A percentile compares a stretch with the other conserved stretches of the same genome.
phyloP scores from a whole-genome alignment of 2,329 filamentous ascomycete genomes.

The Epichloe sibirici region DNA sequence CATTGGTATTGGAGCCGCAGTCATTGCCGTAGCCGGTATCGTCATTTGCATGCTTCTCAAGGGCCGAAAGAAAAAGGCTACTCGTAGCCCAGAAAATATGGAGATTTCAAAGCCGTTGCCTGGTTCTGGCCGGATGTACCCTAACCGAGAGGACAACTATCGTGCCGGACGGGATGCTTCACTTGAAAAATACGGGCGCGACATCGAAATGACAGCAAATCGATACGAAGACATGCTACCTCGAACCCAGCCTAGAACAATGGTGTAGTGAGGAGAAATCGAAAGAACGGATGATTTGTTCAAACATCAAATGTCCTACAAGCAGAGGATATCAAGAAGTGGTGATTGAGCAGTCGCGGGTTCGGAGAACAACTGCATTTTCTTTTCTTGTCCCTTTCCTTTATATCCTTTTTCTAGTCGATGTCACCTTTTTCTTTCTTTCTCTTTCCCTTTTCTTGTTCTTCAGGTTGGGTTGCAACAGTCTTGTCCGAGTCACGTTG shows the following conservation, averaged over 20 bases:
- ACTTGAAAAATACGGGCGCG: conserved; percentile 26
- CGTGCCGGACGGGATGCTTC: conserved; percentile 12
- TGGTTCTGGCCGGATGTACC: conserved; percentile 28
- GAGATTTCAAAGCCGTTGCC: conserved; percentile 41
- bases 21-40: conserved; percentile 26
- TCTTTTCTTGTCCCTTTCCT: neutral
- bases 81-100: conserved; percentile 13
- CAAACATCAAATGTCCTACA: neutral
- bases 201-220: conserved; percentile 38
- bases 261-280: conserved; percentile 19
- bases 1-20: conserved; percentile 31
- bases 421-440: neutral
- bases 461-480: neutral
- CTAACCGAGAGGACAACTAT: conserved; percentile 18
- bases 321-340: neutral
- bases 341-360: neutral
- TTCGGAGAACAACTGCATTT: neutral
- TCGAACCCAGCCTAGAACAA: conserved; percentile 33
- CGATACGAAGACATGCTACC: conserved; percentile 48
- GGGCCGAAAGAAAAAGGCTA: conserved; percentile 13
- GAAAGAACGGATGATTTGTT: neutral
- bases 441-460: neutral
- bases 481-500: neutral
- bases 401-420: neutral
- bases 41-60: conserved; percentile 27